Conservation (phyloP, 2,329 filamentous ascomycete genomes). For the Graphilbum fragrans region DNA sequence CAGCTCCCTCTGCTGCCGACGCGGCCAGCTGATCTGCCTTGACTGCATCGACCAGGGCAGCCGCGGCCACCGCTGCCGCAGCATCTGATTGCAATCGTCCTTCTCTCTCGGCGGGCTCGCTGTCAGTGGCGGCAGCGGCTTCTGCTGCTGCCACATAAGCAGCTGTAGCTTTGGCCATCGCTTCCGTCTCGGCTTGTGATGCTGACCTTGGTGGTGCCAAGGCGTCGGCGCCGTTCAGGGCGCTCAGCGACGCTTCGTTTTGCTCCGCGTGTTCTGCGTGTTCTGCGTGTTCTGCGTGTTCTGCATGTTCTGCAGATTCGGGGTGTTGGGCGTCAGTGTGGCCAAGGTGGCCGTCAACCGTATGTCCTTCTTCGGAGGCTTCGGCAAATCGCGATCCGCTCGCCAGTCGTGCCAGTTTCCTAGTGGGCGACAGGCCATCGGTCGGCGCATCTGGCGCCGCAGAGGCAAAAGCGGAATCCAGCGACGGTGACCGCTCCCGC, state of each 20-base stretch:
- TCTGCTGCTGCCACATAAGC: no score
- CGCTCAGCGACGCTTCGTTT: not conserved
- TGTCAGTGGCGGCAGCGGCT: not conserved
- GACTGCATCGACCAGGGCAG: constrained; percentile 21
- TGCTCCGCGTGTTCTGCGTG: not conserved
- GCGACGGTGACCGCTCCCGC: constrained; percentile 24
- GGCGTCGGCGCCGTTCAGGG: not conserved
- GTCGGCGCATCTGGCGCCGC: constrained; percentile 15
- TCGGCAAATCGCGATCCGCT: constrained; percentile 11
- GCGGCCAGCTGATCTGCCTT: constrained; percentile 10
- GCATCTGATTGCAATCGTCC: not conserved
- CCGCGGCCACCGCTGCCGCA: constrained; percentile 3
- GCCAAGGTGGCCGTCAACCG: not conserved
- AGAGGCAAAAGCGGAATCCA: constrained; percentile 28
- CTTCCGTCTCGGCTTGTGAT: not conserved
- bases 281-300: not conserved
- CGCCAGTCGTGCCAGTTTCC: constrained; percentile 40
- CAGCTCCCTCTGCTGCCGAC: not conserved
- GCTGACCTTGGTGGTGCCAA: not conserved
- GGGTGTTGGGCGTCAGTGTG: not conserved
- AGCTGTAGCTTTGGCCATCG: no score
- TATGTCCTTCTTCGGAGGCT: no score
- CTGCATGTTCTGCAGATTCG: not conserved
- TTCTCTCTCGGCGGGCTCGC: not conserved
- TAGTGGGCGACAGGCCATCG: constrained; percentile 35